Evolutionary conservation across 768 basidiomycete genomes (phyloP).

Genomic region (Suillus discolor): DNA sequence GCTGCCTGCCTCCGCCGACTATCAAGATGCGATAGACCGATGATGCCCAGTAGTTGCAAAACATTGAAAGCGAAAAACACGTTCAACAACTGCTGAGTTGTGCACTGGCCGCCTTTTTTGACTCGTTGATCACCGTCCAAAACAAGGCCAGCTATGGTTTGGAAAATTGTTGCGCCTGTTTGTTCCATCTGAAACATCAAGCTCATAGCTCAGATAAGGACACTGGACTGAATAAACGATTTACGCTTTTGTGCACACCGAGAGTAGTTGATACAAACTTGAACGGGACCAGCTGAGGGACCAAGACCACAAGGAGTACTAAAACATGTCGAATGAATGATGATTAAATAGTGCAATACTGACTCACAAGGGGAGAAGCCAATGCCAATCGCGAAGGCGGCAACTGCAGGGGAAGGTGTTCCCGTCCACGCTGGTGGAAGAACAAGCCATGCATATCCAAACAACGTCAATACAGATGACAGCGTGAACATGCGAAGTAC

Average conservation of each 20-base stretch:
- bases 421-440: slow-evolving; percentile 59
- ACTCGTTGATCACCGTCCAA: slow-evolving; percentile 36
- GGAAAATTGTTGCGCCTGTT: slow-evolving; percentile 70
- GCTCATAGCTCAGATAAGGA: slow-evolving; percentile 1
- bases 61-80: slow-evolving; percentile 59
- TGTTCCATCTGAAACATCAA: slow-evolving; percentile 60
- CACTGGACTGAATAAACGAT: slow-evolving; percentile 24
- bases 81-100: slow-evolving; percentile 57
- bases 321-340: slow-evolving; percentile 11
- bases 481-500: slow-evolving; percentile 58
- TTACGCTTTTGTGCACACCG: slow-evolving; percentile 77
- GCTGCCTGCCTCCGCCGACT: slow-evolving; percentile 36
- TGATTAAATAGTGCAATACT: neutral
- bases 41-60: slow-evolving; percentile 54
- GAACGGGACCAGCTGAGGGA: slow-evolving; percentile 67
- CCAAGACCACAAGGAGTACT: slow-evolving; percentile 77
- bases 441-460: slow-evolving; percentile 68
- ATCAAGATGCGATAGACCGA: slow-evolving; percentile 53
- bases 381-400: slow-evolving; percentile 65
- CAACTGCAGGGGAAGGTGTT: slow-evolving; percentile 62
- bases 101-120: slow-evolving; percentile 18
- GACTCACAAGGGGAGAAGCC: slow-evolving; percentile 68
- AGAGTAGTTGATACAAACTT: slow-evolving; percentile 80
- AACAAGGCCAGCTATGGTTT: slow-evolving; percentile 70
- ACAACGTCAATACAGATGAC: slow-evolving; percentile 60